Percentiles rank a stretch among this genome's conserved stretches.
phyloP scores from a whole-genome alignment of 2,329 filamentous ascomycete species.

The Zasmidium citrigriseum region DNA sequence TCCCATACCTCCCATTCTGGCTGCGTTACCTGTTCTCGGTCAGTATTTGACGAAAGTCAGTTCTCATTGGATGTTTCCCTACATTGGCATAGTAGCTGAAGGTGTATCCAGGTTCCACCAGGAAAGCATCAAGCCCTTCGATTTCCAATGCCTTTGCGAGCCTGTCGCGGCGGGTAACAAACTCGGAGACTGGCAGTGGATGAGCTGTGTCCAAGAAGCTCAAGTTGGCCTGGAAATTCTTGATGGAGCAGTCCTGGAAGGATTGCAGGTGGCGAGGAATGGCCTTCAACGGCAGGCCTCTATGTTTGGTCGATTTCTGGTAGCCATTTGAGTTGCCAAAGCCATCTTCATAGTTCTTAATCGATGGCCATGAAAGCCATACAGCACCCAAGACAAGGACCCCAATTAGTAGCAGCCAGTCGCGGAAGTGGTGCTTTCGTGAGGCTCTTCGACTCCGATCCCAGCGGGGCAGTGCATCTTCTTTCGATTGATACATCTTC shows the following conservation, averaged over 20 bases:
- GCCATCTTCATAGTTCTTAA: background rate
- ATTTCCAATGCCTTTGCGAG: slow-evolving; percentile 57
- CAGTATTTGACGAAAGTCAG: background rate
- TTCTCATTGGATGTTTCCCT: background rate
- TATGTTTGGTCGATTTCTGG: background rate
- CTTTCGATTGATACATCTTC: background rate
- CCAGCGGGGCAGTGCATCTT: background rate
- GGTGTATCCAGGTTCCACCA: slow-evolving; percentile 65
- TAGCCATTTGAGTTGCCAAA: background rate
- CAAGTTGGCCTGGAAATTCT: slow-evolving; percentile 47
- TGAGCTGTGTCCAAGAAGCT: slow-evolving; percentile 53
- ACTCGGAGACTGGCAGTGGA: slow-evolving; percentile 55
- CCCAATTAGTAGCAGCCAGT: background rate
- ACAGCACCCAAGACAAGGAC: background rate
- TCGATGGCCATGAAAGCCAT: background rate
- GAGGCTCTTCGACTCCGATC: background rate
- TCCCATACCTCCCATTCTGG: slow-evolving; percentile 64
- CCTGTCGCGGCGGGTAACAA: slow-evolving; percentile 56
- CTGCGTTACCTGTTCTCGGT: background rate
- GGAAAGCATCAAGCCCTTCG: slow-evolving; percentile 58
- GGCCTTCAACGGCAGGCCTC: slow-evolving; percentile 13
- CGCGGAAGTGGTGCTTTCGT: background rate
- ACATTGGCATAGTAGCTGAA: slow-evolving; percentile 60
- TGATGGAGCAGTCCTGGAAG: slow-evolving; percentile 55
- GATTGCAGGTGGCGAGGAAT: slow-evolving; percentile 8